Percentiles rank a stretch among this genome's conserved stretches.
These are phyloP conservation scores for Oryza meyeriana DNA, from an alignment of 176 grass and related monocot species.

Conservation along the genomic window DNA sequence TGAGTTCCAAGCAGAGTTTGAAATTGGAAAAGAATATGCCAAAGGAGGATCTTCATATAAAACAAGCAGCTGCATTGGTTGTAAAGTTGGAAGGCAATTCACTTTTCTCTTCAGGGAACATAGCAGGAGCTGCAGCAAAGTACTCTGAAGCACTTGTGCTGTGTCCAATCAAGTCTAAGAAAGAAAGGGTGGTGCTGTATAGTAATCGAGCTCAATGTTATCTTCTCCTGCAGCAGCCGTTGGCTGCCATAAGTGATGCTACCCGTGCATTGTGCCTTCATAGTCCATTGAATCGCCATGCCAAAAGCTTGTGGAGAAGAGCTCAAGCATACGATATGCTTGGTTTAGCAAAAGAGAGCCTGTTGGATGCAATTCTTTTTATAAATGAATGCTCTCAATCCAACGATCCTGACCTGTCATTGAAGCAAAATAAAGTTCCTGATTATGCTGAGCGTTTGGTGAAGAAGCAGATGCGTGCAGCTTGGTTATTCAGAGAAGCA, in stretches of 20 bases:
- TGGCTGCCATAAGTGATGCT: conserved; percentile 84
- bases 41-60: conserved; percentile 96
- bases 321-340: conserved; percentile 99
- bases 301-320: conserved; percentile 97
- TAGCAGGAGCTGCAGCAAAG: conserved; percentile 80
- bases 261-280: conserved; percentile 90
- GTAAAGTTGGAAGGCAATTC: conserved; percentile 99
- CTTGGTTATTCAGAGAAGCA: conserved; percentile 98
- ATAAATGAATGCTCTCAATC: conserved; percentile 95
- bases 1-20: conserved; percentile 74
- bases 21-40: conserved; percentile 93
- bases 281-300: conserved; percentile 80
- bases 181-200: conserved; percentile 95
- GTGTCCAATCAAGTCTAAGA: conserved; percentile 98
- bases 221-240: conserved; percentile 95
- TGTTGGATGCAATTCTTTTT: conserved; percentile 97
- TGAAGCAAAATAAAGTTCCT: conserved; percentile 96
- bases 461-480: conserved; percentile 93
- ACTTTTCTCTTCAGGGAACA: conserved; percentile 92
- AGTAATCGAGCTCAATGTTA: conserved; percentile 95
- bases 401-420: conserved; percentile 77
- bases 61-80: conserved; percentile 96
- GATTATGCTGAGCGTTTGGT: conserved; percentile 97
- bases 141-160: conserved; percentile 94
- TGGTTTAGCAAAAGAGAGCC: conserved; percentile 89